Percentiles rank a stretch among this genome's conserved stretches.
Evolutionary conservation across 2,329 filamentous ascomycete species (phyloP).

Genomic region (Penicillium sp.): DNA sequence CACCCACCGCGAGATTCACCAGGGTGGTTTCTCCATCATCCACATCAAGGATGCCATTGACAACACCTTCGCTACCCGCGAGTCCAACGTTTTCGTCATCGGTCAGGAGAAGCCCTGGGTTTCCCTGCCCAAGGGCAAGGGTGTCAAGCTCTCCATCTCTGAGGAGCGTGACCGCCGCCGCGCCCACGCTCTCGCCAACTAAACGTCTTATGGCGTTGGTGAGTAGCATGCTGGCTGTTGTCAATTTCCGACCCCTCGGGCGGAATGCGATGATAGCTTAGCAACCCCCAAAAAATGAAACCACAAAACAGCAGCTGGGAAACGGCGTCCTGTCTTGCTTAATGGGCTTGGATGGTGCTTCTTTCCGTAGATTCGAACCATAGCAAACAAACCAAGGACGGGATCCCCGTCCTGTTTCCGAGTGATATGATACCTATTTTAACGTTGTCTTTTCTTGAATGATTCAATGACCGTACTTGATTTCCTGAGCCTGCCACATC

Average conservation of each 20-base stretch:
- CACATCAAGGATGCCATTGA: conserved; percentile 99
- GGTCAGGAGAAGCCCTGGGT: conserved; percentile 99
- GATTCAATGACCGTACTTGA: conserved; percentile 28
- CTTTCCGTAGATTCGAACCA: conserved; percentile 34
- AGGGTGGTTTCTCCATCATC: conserved; percentile 99
- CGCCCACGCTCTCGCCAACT: conserved; percentile 62
- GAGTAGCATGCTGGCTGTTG: conserved; percentile 18
- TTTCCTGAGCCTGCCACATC: conserved; percentile 7
- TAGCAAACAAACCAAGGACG: conserved; percentile 35
- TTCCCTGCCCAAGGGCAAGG: conserved; percentile 99
- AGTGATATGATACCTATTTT: conserved; percentile 37
- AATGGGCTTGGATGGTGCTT: conserved; percentile 38
- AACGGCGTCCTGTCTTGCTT: conserved; percentile 42
- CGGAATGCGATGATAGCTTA: conserved; percentile 17
- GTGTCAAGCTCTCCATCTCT: conserved; percentile 99
- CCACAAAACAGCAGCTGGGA: conserved; percentile 33
- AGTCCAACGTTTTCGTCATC: conserved; percentile 99
- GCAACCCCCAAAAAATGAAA: conserved; percentile 23
- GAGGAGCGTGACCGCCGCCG: conserved; percentile 99
- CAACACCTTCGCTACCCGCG: conserved; percentile 99
- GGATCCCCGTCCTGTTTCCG: conserved; percentile 29
- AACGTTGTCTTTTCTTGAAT: conserved; percentile 28
- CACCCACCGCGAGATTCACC: conserved; percentile 99
- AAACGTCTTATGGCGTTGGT: conserved; percentile 35
- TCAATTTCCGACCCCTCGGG: conserved; percentile 8